These are phyloP conservation scores for Cladosporium sp. DNA, from an alignment of 2,329 filamentous ascomycete species.

Conservation along the genomic window DNA sequence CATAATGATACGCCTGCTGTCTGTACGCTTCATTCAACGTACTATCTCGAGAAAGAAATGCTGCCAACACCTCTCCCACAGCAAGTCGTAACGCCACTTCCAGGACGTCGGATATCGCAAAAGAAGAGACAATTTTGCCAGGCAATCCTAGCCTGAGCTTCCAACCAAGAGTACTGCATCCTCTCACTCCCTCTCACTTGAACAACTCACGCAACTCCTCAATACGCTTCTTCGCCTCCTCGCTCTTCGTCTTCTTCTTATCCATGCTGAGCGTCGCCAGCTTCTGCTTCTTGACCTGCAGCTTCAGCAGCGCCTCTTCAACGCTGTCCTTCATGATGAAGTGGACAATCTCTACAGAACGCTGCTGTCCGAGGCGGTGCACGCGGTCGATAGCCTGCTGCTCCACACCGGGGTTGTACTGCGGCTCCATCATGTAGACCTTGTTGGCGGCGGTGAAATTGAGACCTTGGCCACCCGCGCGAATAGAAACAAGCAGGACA, in stretches of 20 bases:
- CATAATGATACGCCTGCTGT: not conserved
- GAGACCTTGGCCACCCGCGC: constrained; percentile 85
- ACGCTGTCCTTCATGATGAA: constrained; percentile 91
- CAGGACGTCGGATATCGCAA: constrained; percentile 4
- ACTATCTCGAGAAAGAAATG: not conserved
- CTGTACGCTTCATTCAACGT: not conserved
- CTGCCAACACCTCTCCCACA: not conserved
- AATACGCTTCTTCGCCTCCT: constrained; percentile 66
- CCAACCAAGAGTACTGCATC: not conserved
- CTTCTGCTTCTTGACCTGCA: constrained; percentile 92
- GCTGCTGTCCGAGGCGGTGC: constrained; percentile 84
- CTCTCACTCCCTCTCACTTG: constrained; percentile 28
- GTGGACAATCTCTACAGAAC: constrained; percentile 82
- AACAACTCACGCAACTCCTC: constrained; percentile 64
- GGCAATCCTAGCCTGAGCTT: not conserved
- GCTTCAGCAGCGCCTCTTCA: constrained; percentile 86
- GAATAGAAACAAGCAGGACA: constrained; percentile 89
- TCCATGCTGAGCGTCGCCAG: constrained; percentile 84
- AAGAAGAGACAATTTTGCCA: not conserved
- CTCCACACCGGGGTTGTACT: constrained; percentile 94
- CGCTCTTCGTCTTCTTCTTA: constrained; percentile 57
- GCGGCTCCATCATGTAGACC: constrained; percentile 97
- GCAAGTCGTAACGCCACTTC: not conserved
- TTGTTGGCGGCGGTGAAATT: constrained; percentile 84
- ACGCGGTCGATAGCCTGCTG: constrained; percentile 93